Percentiles rank a stretch among this genome's conserved stretches.
Conservation (phyloP, 768 basidiomycete genomes). For the Boletus rubroflammeus region DNA sequence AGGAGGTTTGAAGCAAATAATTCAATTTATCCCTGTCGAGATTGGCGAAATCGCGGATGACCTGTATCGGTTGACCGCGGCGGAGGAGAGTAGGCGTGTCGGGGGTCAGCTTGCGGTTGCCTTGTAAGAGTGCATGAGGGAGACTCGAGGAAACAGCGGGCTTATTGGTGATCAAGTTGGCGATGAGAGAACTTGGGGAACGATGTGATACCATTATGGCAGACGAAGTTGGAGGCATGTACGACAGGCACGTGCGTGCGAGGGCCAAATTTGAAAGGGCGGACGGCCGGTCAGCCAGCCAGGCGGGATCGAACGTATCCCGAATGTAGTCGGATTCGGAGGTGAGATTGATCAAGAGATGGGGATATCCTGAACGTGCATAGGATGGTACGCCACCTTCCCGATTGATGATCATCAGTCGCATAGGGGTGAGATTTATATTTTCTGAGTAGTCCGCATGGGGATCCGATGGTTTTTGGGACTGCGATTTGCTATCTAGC, state of each 20-base stretch:
- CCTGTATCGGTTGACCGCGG: conserved; percentile 81
- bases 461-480: conserved; percentile 28
- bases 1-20: conserved; percentile 82
- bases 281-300: conserved; percentile 77
- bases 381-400: conserved; percentile 98
- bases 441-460: conserved; percentile 45
- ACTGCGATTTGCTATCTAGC: conserved; percentile 41
- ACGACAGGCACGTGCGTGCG: conserved; percentile 79
- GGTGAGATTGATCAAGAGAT: conserved; percentile 90
- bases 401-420: conserved; percentile 95
- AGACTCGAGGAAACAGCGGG: conserved; percentile 94
- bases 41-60: conserved; percentile 64
- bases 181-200: conserved; percentile 91
- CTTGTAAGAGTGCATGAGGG: conserved; percentile 88
- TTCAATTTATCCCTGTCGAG: conserved; percentile 77
- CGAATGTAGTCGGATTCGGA: conserved; percentile 85
- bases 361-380: conserved; percentile 90
- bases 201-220: conserved; percentile 98
- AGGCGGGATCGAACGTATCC: conserved; percentile 75
- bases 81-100: conserved; percentile 93
- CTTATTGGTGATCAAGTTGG: conserved; percentile 96
- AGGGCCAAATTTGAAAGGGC: conserved; percentile 83
- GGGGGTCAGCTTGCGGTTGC: conserved; percentile 77
- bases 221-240: conserved; percentile 92
- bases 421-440: conserved; percentile 85